phyloP scores from a whole-genome alignment of 2,329 filamentous ascomycete genomes.

The Onygenales sp. region DNA sequence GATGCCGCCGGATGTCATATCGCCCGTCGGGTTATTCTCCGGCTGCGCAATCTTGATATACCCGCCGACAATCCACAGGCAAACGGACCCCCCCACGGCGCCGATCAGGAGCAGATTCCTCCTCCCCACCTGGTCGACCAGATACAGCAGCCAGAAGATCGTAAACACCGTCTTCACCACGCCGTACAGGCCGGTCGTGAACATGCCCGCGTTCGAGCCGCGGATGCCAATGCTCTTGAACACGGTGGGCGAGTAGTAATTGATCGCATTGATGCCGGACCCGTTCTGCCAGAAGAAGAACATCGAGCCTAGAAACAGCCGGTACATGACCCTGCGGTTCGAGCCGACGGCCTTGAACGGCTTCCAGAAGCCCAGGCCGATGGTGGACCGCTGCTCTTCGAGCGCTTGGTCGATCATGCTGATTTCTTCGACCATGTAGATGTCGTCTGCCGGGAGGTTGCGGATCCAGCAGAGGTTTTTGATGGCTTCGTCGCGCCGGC shows the following conservation, averaged over 20 bases:
- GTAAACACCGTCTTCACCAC: slow-evolving; percentile 64
- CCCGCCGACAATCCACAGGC: slow-evolving; percentile 28
- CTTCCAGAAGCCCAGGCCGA: slow-evolving; percentile 67
- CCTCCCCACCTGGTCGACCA: slow-evolving; percentile 57
- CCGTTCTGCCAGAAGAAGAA: slow-evolving; percentile 76
- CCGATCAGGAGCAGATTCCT: slow-evolving; percentile 58
- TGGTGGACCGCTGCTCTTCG: slow-evolving; percentile 51
- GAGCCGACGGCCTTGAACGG: slow-evolving; percentile 52
- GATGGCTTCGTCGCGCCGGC: slow-evolving; percentile 57
- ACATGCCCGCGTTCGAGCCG: slow-evolving; percentile 49
- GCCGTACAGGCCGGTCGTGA: slow-evolving; percentile 68
- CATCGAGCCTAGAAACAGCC: slow-evolving; percentile 63
- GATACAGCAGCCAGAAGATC: slow-evolving; percentile 57
- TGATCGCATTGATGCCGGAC: slow-evolving; percentile 67
- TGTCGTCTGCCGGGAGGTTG: slow-evolving; percentile 29
- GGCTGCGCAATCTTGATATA: slow-evolving; percentile 28
- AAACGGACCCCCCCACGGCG: slow-evolving; percentile 49
- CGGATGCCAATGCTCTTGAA: slow-evolving; percentile 57
- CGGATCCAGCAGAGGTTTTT: slow-evolving; percentile 41
- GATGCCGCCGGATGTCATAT: slow-evolving; percentile 22
- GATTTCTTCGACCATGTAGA: slow-evolving; percentile 67
- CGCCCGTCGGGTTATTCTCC: slow-evolving; percentile 15
- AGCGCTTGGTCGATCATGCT: slow-evolving; percentile 60
- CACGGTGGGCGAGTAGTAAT: slow-evolving; percentile 63
- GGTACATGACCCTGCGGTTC: slow-evolving; percentile 53